These are phyloP conservation scores for Canavalia ensiformis DNA, from an alignment of 306 rosid species.

Conservation along the genomic window DNA sequence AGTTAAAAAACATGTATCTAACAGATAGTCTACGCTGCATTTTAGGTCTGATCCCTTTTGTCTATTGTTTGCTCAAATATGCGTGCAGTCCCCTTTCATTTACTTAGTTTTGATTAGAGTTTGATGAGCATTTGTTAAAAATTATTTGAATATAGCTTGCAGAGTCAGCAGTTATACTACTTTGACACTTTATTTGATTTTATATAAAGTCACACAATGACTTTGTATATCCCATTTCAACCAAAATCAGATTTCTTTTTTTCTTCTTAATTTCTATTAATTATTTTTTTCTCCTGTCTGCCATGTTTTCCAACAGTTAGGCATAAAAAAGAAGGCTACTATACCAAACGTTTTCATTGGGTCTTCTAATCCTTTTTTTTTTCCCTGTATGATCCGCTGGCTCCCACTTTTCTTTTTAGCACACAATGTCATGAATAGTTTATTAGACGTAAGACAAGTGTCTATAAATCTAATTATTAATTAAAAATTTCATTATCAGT, in stretches of 20 bases:
- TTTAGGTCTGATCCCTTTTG: not conserved
- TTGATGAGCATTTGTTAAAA: not conserved
- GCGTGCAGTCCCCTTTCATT: not conserved
- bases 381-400: not conserved
- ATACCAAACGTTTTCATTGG: slow-evolving; percentile 21
- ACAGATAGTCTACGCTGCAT: not conserved
- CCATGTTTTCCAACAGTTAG: slow-evolving; percentile 33
- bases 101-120: not conserved
- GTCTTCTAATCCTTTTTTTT: not conserved
- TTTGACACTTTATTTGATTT: not conserved
- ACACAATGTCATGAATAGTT: not conserved
- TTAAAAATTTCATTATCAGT: not conserved
- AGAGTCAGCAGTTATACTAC: not conserved
- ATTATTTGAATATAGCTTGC: not conserved
- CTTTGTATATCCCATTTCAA: not conserved
- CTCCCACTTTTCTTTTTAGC: not conserved
- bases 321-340: not conserved
- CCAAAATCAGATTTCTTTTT: not conserved
- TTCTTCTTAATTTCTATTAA: not conserved
- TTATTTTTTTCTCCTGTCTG: not conserved
- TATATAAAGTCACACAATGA: not conserved
- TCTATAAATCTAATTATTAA: not conserved
- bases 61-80: slow-evolving; percentile 7
- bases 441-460: not conserved
- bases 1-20: not conserved